These are phyloP conservation scores for Soucietia sequanensis DNA, from an alignment of 805 yeast genomes.

Conservation along the genomic window DNA sequence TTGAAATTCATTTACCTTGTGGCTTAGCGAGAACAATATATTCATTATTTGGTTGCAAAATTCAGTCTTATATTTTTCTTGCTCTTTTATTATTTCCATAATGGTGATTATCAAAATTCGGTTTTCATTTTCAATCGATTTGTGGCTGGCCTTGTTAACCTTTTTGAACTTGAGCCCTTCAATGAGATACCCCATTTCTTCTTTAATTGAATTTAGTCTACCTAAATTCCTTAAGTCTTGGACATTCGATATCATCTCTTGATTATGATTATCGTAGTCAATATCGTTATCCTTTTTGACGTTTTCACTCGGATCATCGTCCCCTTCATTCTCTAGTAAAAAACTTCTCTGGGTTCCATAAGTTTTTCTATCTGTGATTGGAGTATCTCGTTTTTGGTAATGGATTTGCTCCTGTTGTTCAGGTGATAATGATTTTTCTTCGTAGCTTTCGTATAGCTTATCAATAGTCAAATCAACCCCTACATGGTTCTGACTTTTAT, in stretches of 20 bases:
- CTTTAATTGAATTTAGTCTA: constrained; percentile 8
- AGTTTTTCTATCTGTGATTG: constrained; percentile 4
- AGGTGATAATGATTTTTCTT: background rate
- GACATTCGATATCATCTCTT: constrained; percentile 8
- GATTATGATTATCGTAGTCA: constrained; percentile 3
- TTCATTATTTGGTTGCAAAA: background rate
- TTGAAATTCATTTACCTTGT: too few species aligned
- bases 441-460: too few species aligned
- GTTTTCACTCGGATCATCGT: constrained; percentile 4
- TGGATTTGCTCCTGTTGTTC: background rate
- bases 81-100: constrained; percentile 7
- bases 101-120: constrained; percentile 7
- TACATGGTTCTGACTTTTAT: too few species aligned
- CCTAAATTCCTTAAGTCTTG: constrained; percentile 18
- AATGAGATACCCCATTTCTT: constrained; percentile 13
- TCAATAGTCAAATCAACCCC: too few species aligned
- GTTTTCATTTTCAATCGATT: constrained; percentile 5
- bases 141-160: constrained; percentile 1
- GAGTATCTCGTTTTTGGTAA: background rate
- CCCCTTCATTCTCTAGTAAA: constrained; percentile 6
- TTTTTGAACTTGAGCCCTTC: constrained; percentile 15
- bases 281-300: constrained; percentile 1
- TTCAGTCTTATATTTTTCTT: background rate
- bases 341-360: constrained; percentile 18
- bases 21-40: background rate